Evolutionary conservation across 192 early-diverging fungal genomes (phyloP), one percentile per base, ranked within the genome.

Genomic region (Podochytrium sp.): DNA sequence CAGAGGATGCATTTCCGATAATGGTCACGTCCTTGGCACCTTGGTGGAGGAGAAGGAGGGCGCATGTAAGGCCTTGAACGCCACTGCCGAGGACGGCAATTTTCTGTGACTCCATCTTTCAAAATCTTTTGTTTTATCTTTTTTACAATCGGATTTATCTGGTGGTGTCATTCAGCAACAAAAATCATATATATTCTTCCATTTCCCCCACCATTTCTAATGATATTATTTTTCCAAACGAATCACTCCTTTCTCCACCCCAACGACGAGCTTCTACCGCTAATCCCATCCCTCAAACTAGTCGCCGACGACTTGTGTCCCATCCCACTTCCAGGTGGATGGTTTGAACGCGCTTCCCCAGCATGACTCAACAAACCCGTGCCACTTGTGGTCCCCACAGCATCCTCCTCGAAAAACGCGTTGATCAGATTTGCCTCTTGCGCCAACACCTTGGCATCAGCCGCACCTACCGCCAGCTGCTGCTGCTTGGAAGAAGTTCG

Each of bases 11-110:
- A 16, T 79, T 73, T 16, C 90, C 80, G 3, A 92, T 77, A 5
- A 93, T 78, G 0, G 86, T 91, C 7, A 93, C 91, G 38, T 81
- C 30, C 65, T 85, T 86, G 18, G 87, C 81, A 51, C 86, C 80
- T 73, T 80, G 78, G 64, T 86, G 85, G 32, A 92, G 78, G 6
- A 90, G 57, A 1, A 94, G 65, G 68, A 62, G 41, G 5, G 89
- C 93, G 0, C 87, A 89, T 3, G 92, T 92, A 12, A 94, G 83
- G 6, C 92, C 92, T 23, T 85, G 70, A 1, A 94, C 93, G 65
- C 92, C 92, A 2, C 90, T 88, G 18, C 93, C 93, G 66, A 95
- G 70, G 6, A 95, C 90, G 4, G 79, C 65, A 18, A 66, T 14
- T 75, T 27, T 82, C 51, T 20, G 77, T 39, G 38, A 27, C 12